Base-by-base conservation (phyloP, 257 asterid genomes). In the Striga asiatica region DNA sequence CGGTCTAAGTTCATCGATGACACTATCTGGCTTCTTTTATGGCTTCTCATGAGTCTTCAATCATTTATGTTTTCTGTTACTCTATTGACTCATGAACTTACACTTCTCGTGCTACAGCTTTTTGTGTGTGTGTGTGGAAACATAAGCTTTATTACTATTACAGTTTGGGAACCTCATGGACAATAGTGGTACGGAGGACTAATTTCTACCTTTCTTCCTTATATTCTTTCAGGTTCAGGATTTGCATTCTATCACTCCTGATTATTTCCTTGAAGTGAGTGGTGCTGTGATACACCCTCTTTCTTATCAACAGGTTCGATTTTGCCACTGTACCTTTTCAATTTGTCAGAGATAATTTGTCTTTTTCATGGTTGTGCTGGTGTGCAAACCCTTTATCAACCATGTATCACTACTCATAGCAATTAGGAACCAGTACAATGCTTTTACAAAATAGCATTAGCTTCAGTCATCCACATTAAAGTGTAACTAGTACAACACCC, bases 251-350 rank as follows among this genome's bases (percentile, higher is more conserved):
- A 63, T 92, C 65, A 92, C 99, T 29, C 99, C 99, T 5, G 78
- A 81, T 67, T 68, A 78, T 78, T 92, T 88, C 76, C 79, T 92
- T 78, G 97, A 92, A 88, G 86, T 92, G 66, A 88, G 99, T 73
- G 97, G 99, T 60, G 95, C 97, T 45, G 84, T 92, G 68, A 84
- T 92, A 60, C 99, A 92, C 67, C 97, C 99, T 51, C 88, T 92
- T 61, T 92, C 99, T 61, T 92, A 92, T 77, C 99, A 92, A 67
- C 99, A 92, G 99, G 99, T 91, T 80, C 54, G 70, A 53, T 37
- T 29, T 20, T 53, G 17, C 47, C 39, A 8, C 48, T 18, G 6
- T 29, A 10, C 28, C 59, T 64, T 27, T 47, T 49, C 21, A 8
- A 38, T 52, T 66, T 49, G 9, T 52, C 35, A 14, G 12, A 35